Conservation (phyloP, 306 rosid genomes). For the Pterocarpus macrocarpus region DNA sequence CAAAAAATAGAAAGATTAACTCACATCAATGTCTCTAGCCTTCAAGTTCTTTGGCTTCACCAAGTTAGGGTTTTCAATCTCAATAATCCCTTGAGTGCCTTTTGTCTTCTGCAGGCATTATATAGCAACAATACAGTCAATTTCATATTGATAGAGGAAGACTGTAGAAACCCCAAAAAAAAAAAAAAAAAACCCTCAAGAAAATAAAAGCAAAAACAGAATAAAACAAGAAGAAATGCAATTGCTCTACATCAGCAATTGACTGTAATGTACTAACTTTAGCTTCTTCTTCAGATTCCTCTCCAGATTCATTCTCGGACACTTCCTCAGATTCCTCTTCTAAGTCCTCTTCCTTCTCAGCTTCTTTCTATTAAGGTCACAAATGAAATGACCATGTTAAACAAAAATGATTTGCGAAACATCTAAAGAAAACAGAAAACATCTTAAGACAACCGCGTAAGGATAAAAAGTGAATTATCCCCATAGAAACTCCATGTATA, state of each 20-base stretch:
- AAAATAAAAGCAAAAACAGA: not conserved
- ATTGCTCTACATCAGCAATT: slow-evolving; percentile 23
- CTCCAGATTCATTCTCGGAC: slow-evolving; percentile 60
- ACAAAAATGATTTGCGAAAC: slow-evolving; percentile 10
- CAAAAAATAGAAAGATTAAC: slow-evolving; percentile 46
- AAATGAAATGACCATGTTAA: slow-evolving; percentile 31
- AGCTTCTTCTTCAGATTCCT: slow-evolving; percentile 70
- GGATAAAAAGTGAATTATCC: not conserved
- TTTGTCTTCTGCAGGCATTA: slow-evolving; percentile 72
- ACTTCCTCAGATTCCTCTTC: slow-evolving; percentile 62
- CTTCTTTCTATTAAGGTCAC: slow-evolving; percentile 64
- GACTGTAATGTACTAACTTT: slow-evolving; percentile 51
- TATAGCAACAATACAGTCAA: slow-evolving; percentile 38
- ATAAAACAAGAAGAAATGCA: not conserved
- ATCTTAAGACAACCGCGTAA: not conserved
- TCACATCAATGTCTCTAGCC: slow-evolving; percentile 82
- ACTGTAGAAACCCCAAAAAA: not conserved
- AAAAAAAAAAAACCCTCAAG: no score
- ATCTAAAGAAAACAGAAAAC: slow-evolving; percentile 5
- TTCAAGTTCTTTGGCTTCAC: slow-evolving; percentile 75
- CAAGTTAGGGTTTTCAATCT: slow-evolving; percentile 93
- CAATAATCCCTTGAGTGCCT: slow-evolving; percentile 84
- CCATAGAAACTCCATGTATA: slow-evolving; percentile 6
- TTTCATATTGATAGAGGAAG: slow-evolving; percentile 9
- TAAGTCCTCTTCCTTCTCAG: slow-evolving; percentile 56